phyloP scores from a whole-genome alignment of 2,329 filamentous ascomycete species.

The Nigrospora sphaerica region DNA sequence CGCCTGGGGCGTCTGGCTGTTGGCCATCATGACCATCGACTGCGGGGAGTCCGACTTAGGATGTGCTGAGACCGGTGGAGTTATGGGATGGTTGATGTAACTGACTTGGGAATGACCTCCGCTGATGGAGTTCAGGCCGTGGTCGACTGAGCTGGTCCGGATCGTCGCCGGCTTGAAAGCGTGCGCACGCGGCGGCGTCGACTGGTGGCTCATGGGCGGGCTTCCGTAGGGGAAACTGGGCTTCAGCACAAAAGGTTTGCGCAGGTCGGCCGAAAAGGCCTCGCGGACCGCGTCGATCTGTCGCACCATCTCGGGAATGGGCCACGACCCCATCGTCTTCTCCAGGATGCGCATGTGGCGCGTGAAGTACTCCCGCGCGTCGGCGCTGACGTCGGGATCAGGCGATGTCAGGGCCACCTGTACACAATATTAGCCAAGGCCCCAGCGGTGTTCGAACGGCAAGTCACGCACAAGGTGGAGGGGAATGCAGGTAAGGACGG shows the following conservation, averaged over 20 bases:
- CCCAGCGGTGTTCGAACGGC: constrained; percentile 4
- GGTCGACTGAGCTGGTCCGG: constrained; percentile 43
- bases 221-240: constrained; percentile 82
- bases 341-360: constrained; percentile 92
- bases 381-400: constrained; percentile 77
- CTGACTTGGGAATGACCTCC: constrained; percentile 53
- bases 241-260: constrained; percentile 83
- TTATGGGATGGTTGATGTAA: constrained; percentile 65
- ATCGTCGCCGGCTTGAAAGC: constrained; percentile 41
- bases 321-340: constrained; percentile 73
- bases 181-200: constrained; percentile 54
- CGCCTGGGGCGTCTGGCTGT: constrained; percentile 47
- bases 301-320: constrained; percentile 81
- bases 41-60: constrained; percentile 73
- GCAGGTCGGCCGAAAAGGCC: constrained; percentile 82
- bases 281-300: constrained; percentile 85
- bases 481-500: constrained; percentile 83
- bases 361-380: constrained; percentile 83
- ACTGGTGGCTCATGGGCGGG: constrained; percentile 56
- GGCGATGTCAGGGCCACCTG: constrained; percentile 90
- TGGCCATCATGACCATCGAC: constrained; percentile 64
- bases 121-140: constrained; percentile 45
- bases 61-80: constrained; percentile 70
- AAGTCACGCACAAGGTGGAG: constrained; percentile 71
- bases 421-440: background rate